Percentiles rank a stretch among this genome's conserved stretches.
Evolutionary conservation across 192 early-diverging fungal genomes (phyloP).

Genomic region (Podila horticola): DNA sequence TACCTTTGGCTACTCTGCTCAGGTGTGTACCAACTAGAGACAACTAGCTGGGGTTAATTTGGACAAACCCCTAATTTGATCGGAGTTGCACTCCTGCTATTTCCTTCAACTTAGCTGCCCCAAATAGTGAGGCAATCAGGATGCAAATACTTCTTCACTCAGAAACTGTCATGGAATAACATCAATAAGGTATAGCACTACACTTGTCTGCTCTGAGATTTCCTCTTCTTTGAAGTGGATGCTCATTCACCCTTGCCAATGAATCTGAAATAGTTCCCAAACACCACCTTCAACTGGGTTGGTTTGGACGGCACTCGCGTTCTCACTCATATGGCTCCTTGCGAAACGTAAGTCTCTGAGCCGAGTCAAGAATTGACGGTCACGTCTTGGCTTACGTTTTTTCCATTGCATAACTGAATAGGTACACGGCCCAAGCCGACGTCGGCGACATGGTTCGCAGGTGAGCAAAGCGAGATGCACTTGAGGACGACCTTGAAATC

Average conservation of each 20-base stretch:
- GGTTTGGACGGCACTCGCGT: conserved; percentile 88
- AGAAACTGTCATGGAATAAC: conserved; percentile 99
- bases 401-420: background rate
- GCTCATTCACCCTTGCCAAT: background rate
- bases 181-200: conserved; percentile 82
- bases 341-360: conserved; percentile 74
- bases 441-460: conserved; percentile 44
- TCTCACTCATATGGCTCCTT: conserved; percentile 91
- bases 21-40: conserved; percentile 29
- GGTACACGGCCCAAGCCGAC: conserved; percentile 43
- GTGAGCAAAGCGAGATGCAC: conserved; percentile 10
- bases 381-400: background rate
- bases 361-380: background rate
- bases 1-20: conserved; percentile 93
- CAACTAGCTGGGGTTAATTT: background rate
- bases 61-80: background rate
- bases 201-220: background rate
- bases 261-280: conserved; percentile 74
- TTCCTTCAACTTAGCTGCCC: conserved; percentile 65
- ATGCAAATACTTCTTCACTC: conserved; percentile 97
- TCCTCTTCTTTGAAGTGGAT: background rate
- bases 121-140: conserved; percentile 87
- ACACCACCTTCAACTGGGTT: conserved; percentile 96
- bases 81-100: background rate
- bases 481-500: too few species aligned